Evolutionary conservation across 352 stramenopile genomes (phyloP).

Genomic region (Blastocystis sp.): DNA sequence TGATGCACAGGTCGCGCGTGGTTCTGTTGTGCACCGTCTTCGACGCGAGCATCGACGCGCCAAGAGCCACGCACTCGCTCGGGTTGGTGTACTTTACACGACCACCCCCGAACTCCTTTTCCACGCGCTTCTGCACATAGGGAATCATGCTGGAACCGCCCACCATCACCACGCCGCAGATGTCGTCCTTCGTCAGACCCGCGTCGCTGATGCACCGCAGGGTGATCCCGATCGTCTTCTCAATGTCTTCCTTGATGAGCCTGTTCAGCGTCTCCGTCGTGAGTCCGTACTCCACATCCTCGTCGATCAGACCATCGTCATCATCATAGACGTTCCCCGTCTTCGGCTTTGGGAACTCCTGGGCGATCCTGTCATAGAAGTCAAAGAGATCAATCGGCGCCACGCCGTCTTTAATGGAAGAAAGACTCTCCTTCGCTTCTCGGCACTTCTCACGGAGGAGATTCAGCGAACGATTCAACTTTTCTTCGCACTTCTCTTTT

Average conservation of each 20-base stretch:
- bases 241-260: conserved; percentile 20
- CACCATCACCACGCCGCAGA: conserved; percentile 96
- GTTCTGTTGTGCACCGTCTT: not conserved
- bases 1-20: not conserved
- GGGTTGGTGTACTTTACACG: conserved; percentile 77
- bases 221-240: conserved; percentile 91
- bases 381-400: not conserved
- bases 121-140: conserved; percentile 91
- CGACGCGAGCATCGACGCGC: conserved; percentile 75
- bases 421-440: conserved; percentile 12
- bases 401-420: too few relatives aligned
- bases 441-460: conserved; percentile 24
- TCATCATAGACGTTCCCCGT: not conserved
- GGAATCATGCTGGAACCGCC: conserved; percentile 95
- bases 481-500: too few relatives aligned
- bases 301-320: not conserved
- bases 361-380: not conserved
- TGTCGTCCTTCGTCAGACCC: conserved; percentile 89
- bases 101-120: conserved; percentile 88
- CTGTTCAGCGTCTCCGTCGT: not conserved
- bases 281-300: not conserved
- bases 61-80: conserved; percentile 96
- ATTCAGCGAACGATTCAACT: not conserved
- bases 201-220: conserved; percentile 85
- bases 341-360: not conserved